Conservation (phyloP, 257 asterid genomes). For the Cynanchum wilfordii region DNA sequence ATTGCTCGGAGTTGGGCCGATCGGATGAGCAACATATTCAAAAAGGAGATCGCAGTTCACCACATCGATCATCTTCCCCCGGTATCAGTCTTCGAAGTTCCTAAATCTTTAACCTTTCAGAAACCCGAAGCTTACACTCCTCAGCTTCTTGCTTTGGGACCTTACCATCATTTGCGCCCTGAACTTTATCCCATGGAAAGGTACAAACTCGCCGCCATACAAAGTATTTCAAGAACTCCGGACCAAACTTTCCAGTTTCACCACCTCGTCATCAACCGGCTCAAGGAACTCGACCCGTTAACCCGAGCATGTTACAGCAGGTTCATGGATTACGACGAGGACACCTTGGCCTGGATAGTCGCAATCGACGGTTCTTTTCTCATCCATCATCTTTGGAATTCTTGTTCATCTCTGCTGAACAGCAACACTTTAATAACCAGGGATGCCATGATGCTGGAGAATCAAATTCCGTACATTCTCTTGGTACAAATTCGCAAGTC, state of each 20-base stretch:
- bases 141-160: constrained; percentile 30
- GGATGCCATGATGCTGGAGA: constrained; percentile 41
- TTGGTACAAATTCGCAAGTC: constrained; percentile 19
- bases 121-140: constrained; percentile 29
- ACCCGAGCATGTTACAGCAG: constrained; percentile 35
- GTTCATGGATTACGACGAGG: constrained; percentile 36
- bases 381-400: constrained; percentile 17
- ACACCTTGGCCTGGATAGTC: constrained; percentile 38
- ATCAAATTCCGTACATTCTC: constrained; percentile 33
- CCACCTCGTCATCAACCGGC: constrained; percentile 21
- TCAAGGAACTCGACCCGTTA: constrained; percentile 26
- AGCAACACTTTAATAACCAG: constrained; percentile 19
- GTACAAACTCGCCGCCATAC: constrained; percentile 35
- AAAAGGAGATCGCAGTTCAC: neutral
- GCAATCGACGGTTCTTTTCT: constrained; percentile 44
- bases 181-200: constrained; percentile 40
- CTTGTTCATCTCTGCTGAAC: constrained; percentile 2
- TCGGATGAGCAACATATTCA: constrained; percentile 7
- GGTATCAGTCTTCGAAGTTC: neutral
- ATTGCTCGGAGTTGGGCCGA: constrained; percentile 12
- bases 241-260: constrained; percentile 20
- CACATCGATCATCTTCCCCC: neutral
- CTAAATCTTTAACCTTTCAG: neutral
- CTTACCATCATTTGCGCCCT: constrained; percentile 29
- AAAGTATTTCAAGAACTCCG: constrained; percentile 7